phyloP scores from a whole-genome alignment of 495 filamentous ascomycete species.

The Podospora sp. region DNA sequence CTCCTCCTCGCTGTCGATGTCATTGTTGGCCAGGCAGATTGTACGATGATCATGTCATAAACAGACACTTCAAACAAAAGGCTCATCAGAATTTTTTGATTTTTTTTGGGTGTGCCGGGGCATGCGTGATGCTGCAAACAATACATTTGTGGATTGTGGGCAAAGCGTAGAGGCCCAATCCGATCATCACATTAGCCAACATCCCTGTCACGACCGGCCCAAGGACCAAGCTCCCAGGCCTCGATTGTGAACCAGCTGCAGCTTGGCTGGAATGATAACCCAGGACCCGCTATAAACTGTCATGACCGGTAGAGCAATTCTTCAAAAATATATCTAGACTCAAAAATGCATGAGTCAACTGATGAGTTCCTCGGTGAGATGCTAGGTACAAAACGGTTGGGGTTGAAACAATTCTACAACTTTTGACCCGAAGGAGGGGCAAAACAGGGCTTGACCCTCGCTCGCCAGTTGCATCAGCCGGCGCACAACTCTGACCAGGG shows the following conservation, averaged over 20 bases:
- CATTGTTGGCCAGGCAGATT: not conserved
- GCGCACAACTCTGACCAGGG: slow-evolving; percentile 28
- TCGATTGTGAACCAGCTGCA: slow-evolving; percentile 2
- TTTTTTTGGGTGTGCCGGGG: not conserved
- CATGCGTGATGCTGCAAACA: not conserved
- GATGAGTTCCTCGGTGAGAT: not conserved
- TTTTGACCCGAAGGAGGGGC: slow-evolving; percentile 32
- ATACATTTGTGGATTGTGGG: not conserved
- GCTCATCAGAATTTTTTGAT: not conserved
- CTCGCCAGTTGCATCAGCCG: slow-evolving; percentile 33
- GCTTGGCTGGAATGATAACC: not conserved
- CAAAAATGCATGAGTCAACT: not conserved
- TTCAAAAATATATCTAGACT: not conserved
- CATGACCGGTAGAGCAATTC: not conserved
- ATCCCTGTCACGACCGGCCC: not conserved
- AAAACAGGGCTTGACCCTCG: slow-evolving; percentile 44
- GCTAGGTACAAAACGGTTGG: not conserved
- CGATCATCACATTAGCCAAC: slow-evolving; percentile 10
- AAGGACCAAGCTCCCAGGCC: not conserved
- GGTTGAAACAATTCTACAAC: not conserved
- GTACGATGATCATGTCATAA: not conserved
- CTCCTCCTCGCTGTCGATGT: not conserved
- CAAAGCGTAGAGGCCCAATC: slow-evolving; percentile 4
- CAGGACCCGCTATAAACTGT: not conserved
- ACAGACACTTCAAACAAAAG: not conserved